A percentile compares a stretch with the other conserved stretches of the same genome.
Evolutionary conservation across 1,284 basidiomycete species (phyloP).

Genomic region (Flammula alnicola): DNA sequence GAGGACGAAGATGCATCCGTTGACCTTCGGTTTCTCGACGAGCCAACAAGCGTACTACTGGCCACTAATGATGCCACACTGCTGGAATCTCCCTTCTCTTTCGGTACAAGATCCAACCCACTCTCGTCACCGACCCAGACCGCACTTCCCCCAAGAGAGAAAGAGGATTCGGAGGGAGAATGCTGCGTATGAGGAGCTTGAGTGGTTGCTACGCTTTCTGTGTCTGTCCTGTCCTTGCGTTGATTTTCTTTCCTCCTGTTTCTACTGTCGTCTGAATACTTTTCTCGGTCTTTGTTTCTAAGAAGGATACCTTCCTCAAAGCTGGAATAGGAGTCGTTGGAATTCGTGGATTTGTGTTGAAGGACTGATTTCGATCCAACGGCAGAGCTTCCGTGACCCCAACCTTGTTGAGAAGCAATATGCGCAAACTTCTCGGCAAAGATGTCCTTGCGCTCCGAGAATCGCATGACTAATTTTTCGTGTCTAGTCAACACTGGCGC

Average conservation of each 20-base stretch:
- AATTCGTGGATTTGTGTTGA: constrained; percentile 58
- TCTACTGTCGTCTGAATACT: constrained; percentile 30
- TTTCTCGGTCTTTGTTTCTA: constrained; percentile 44
- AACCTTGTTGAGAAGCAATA: constrained; percentile 30
- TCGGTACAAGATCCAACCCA: constrained; percentile 45
- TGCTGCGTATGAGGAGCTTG: constrained; percentile 34
- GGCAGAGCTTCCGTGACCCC: constrained; percentile 23
- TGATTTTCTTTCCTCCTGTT: constrained; percentile 32
- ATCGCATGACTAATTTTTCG: constrained; percentile 90
- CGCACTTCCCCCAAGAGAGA: constrained; percentile 73
- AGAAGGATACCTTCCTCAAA: constrained; percentile 66
- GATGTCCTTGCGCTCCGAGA: constrained; percentile 89
- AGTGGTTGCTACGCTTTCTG: constrained; percentile 42
- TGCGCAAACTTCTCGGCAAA: constrained; percentile 82
- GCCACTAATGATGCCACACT: constrained; percentile 41
- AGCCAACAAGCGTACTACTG: constrained; percentile 41
- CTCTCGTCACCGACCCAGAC: constrained; percentile 82
- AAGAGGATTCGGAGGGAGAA: constrained; percentile 71
- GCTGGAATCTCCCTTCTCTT: constrained; percentile 39
- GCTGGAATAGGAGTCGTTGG: constrained; percentile 64
- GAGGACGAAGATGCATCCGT: constrained; percentile 76
- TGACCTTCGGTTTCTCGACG: constrained; percentile 61
- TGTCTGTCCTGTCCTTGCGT: constrained; percentile 43
- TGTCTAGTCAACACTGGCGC: constrained; percentile 79
- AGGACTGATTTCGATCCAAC: constrained; percentile 29